These are phyloP conservation scores for Penicillium waksmanii DNA, from an alignment of 495 filamentous ascomycete species.

Conservation along the genomic window DNA sequence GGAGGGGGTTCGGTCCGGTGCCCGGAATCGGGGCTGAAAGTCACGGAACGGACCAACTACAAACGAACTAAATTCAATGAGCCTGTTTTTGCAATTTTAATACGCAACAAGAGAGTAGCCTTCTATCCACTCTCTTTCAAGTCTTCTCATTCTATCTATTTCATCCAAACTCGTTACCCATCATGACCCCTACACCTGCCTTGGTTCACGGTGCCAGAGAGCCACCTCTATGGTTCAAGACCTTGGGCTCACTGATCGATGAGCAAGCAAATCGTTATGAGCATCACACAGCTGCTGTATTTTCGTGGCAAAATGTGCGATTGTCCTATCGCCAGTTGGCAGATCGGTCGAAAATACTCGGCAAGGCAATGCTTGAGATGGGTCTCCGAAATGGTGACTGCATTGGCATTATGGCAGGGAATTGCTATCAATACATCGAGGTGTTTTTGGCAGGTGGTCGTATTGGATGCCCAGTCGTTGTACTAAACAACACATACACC, in stretches of 20 bases:
- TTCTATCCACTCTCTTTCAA: background rate
- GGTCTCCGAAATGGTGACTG: constrained; percentile 28
- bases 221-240: constrained; percentile 22
- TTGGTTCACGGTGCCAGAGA: constrained; percentile 22
- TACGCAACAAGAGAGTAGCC: background rate
- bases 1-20: background rate
- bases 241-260: constrained; percentile 24
- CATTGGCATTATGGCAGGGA: constrained; percentile 32
- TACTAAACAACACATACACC: constrained; percentile 34
- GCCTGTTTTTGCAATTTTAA: background rate
- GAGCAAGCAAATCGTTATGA: constrained; percentile 18
- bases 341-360: constrained; percentile 21
- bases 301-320: constrained; percentile 27
- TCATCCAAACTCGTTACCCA: background rate
- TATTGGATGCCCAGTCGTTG: constrained; percentile 31
- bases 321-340: constrained; percentile 27
- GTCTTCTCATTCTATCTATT: background rate
- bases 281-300: constrained; percentile 17
- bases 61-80: background rate
- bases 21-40: background rate
- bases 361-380: constrained; percentile 22
- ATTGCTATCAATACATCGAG: constrained; percentile 31
- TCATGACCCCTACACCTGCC: constrained; percentile 13
- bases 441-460: constrained; percentile 26
- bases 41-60: background rate